Percentiles rank a stretch among this genome's conserved stretches.
Evolutionary conservation across 805 yeast genomes (phyloP).

Genomic region (Saccharomycopsis malanga): DNA sequence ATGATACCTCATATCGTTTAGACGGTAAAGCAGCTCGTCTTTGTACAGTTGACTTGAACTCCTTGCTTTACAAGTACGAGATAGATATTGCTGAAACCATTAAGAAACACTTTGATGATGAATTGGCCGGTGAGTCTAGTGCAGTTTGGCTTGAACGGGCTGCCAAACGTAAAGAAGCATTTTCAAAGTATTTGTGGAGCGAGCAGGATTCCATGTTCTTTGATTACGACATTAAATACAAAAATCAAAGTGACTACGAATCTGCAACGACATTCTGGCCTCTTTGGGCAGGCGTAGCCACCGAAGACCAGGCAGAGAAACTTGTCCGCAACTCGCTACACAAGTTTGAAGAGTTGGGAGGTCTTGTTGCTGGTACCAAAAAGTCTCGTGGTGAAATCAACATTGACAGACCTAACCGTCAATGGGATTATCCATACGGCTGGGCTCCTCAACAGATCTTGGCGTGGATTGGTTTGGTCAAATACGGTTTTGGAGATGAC

Average conservation of each 20-base stretch:
- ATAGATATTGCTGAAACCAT: conserved; percentile 67
- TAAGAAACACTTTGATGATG: conserved; percentile 46
- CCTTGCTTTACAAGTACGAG: conserved; percentile 85
- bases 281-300: conserved; percentile 72
- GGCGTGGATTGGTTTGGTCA: conserved; percentile 80
- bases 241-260: conserved; percentile 58
- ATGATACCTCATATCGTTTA: conserved; percentile 85
- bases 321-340: conserved; percentile 53
- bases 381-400: conserved; percentile 65
- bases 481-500: conserved; percentile 60
- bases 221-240: conserved; percentile 66
- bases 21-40: conserved; percentile 85
- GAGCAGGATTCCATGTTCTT: conserved; percentile 69
- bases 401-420: conserved; percentile 74
- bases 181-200: conserved; percentile 77
- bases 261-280: conserved; percentile 92
- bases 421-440: conserved; percentile 97
- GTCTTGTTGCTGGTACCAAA: conserved; percentile 78
- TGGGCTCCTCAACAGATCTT: conserved; percentile 98
- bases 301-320: conserved; percentile 57
- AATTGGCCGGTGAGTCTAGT: conserved; percentile 39
- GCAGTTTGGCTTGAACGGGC: conserved; percentile 61
- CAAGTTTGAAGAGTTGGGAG: conserved; percentile 80
- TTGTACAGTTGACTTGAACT: conserved; percentile 86
- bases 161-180: conserved; percentile 40